Evolutionary conservation across 352 stramenopile species (phyloP).

Genomic region (Blastocystis sp.): DNA sequence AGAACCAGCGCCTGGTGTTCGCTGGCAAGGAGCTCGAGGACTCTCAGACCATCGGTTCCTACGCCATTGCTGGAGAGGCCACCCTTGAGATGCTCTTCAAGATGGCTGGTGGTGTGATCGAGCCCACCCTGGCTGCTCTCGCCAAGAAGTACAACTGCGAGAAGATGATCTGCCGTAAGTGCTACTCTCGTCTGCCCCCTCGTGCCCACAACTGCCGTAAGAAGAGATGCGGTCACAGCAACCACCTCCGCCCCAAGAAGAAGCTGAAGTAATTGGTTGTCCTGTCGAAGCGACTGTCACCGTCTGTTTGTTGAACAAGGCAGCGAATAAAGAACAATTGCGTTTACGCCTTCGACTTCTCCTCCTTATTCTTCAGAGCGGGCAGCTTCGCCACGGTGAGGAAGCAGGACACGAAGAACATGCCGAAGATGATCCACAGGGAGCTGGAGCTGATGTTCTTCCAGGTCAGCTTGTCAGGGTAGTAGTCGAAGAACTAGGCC

Average conservation of each 20-base stretch:
- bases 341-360: conserved; percentile 49
- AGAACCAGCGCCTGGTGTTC: conserved; percentile 74
- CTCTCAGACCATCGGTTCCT: conserved; percentile 71
- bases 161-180: conserved; percentile 98
- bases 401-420: conserved; percentile 52
- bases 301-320: not conserved
- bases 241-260: conserved; percentile 99
- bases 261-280: conserved; percentile 93
- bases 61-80: conserved; percentile 74
- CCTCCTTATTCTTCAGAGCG: conserved; percentile 61
- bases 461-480: conserved; percentile 67
- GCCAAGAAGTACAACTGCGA: conserved; percentile 99
- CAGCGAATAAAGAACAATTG: not conserved
- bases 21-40: conserved; percentile 74
- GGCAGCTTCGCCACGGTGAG: conserved; percentile 52
- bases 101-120: conserved; percentile 76
- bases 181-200: conserved; percentile 96
- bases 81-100: conserved; percentile 70
- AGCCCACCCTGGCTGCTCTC: conserved; percentile 92
- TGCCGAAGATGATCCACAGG: conserved; percentile 66
- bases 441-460: conserved; percentile 67
- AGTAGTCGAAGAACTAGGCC: conserved; percentile 68
- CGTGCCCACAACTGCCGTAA: conserved; percentile 99
- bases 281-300: conserved; percentile 75
- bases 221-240: conserved; percentile 99